Evolutionary conservation across 768 basidiomycete species (phyloP).

Genomic region (Tulasnella sp.): DNA sequence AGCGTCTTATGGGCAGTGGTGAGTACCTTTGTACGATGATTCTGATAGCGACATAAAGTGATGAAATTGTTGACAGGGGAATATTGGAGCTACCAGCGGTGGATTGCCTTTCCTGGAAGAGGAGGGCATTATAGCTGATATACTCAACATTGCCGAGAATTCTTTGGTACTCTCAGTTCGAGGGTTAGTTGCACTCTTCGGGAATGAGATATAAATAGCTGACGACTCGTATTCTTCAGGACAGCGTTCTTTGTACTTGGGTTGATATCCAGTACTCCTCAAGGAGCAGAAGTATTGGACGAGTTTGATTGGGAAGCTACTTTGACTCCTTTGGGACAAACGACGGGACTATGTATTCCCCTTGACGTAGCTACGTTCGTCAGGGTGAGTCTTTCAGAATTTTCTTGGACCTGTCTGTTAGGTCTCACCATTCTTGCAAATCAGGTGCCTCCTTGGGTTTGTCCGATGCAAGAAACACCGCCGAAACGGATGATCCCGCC

Average conservation of each 20-base stretch:
- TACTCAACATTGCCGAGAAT: constrained; percentile 82
- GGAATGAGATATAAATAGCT: not conserved
- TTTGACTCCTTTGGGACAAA: constrained; percentile 65
- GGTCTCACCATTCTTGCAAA: not conserved
- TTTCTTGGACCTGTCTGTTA: not conserved
- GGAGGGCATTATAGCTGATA: constrained; percentile 80
- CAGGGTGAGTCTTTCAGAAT: constrained; percentile 37
- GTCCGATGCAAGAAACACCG: constrained; percentile 20
- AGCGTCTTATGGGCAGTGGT: constrained; percentile 96
- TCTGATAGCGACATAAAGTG: too few species aligned
- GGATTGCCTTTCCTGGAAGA: constrained; percentile 94
- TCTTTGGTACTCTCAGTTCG: constrained; percentile 82
- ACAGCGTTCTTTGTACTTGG: constrained; percentile 96
- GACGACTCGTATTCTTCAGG: constrained; percentile 29
- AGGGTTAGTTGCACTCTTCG: constrained; percentile 49
- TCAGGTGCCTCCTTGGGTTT: constrained; percentile 61
- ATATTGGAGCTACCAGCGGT: constrained; percentile 78
- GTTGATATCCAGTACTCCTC: constrained; percentile 76
- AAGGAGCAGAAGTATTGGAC: constrained; percentile 86
- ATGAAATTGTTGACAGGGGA: constrained; percentile 46
- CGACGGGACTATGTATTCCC: constrained; percentile 87
- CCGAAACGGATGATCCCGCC: constrained; percentile 40
- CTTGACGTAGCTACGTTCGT: constrained; percentile 69
- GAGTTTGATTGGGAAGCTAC: constrained; percentile 93
- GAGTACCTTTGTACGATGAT: too few species aligned